These are phyloP conservation scores for Dendrobium catenatum DNA, from an alignment of 106 monocot genomes.

Conservation along the genomic window DNA sequence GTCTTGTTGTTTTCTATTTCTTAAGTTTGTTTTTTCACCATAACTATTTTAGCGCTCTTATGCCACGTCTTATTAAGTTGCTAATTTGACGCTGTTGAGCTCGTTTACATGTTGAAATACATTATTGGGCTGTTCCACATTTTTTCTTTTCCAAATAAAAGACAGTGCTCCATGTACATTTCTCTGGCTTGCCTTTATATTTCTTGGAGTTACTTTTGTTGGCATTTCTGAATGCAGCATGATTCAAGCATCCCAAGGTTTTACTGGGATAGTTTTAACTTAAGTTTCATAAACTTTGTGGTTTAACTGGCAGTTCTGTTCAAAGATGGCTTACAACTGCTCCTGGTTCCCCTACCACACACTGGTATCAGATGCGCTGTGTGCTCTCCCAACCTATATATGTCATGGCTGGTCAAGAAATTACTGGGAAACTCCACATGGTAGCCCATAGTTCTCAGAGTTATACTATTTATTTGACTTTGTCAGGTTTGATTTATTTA, in stretches of 20 bases:
- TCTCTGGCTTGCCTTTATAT: not conserved
- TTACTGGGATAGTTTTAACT: not conserved
- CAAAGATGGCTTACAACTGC: slow-evolving; percentile 96
- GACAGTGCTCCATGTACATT: not conserved
- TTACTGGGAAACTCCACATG: slow-evolving; percentile 76
- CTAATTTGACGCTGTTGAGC: not conserved
- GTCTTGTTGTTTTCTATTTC: not conserved
- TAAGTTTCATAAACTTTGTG: slow-evolving; percentile 5
- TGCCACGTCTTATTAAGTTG: not conserved
- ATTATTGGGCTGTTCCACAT: not conserved
- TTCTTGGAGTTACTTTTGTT: not conserved
- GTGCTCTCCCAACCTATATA: slow-evolving; percentile 83
- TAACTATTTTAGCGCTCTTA: not conserved
- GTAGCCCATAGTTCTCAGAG: slow-evolving; percentile 96
- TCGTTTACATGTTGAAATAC: not conserved
- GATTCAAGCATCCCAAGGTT: not conserved
- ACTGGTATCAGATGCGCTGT: slow-evolving; percentile 97
- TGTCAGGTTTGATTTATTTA: slow-evolving; percentile 59
- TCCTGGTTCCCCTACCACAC: slow-evolving; percentile 92
- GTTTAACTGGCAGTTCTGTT: slow-evolving; percentile 48
- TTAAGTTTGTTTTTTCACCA: not conserved
- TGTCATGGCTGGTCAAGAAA: slow-evolving; percentile 99
- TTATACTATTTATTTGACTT: slow-evolving; percentile 84
- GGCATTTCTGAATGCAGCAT: not conserved
- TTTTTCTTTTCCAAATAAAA: not conserved